Conservation (phyloP, 805 yeast species). For the Teunomyces aglyptinius region DNA sequence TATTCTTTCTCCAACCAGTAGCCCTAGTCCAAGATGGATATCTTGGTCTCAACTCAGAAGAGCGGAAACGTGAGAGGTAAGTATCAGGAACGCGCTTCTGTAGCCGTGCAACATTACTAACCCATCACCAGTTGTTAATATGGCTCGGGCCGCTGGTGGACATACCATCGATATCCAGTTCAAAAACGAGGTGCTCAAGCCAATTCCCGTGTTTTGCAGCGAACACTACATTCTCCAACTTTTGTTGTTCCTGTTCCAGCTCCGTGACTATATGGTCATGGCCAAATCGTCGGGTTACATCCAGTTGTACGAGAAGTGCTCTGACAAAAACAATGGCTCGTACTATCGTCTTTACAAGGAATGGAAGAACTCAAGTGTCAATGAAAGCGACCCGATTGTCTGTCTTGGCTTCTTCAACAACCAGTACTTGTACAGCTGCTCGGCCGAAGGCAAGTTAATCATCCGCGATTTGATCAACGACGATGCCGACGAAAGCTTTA, state of each 20-base stretch:
- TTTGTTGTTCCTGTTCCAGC: slow-evolving; percentile 17
- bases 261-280: slow-evolving; percentile 20
- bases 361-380: slow-evolving; percentile 30
- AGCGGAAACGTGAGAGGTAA: slow-evolving; percentile 17
- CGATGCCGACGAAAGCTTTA: slow-evolving; percentile 29
- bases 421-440: slow-evolving; percentile 32
- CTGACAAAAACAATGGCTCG: slow-evolving; percentile 2
- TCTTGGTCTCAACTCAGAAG: slow-evolving; percentile 14
- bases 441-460: slow-evolving; percentile 31
- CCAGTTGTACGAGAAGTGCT: slow-evolving; percentile 24
- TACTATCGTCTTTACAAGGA: slow-evolving; percentile 27
- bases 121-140: slow-evolving; percentile 15
- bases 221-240: slow-evolving; percentile 21
- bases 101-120: slow-evolving; percentile 9
- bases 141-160: slow-evolving; percentile 10
- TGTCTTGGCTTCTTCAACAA: slow-evolving; percentile 23
- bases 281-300: slow-evolving; percentile 27
- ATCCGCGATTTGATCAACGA: slow-evolving; percentile 37
- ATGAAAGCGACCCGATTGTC: slow-evolving; percentile 23
- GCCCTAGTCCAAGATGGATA: slow-evolving; percentile 10
- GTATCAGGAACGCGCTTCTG: slow-evolving; percentile 1
- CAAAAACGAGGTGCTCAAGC: slow-evolving; percentile 16
- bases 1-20: not conserved
- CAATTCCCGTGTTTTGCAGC: slow-evolving; percentile 11
- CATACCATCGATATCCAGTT: slow-evolving; percentile 8